phyloP scores from a whole-genome alignment of 2,329 filamentous ascomycete genomes.

The Anthostomella pinea region DNA sequence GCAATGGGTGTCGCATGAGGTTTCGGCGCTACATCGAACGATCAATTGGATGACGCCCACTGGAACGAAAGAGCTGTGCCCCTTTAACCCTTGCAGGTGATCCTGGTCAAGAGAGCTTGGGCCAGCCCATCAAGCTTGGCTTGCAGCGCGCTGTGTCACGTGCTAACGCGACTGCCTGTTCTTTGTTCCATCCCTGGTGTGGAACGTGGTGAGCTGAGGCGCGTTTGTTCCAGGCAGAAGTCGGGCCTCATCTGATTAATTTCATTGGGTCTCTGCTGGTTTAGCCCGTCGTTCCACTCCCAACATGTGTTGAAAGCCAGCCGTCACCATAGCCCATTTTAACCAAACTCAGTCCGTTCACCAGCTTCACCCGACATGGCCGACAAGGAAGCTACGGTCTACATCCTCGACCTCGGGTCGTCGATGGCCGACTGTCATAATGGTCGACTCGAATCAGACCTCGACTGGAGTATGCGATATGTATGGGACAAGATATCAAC shows the following conservation, averaged over 20 bases:
- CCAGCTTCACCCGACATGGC: constrained; percentile 62
- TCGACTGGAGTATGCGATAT: constrained; percentile 88
- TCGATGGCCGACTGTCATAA: constrained; percentile 75
- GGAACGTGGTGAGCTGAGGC: constrained; percentile 10
- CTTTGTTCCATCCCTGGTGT: constrained; percentile 1
- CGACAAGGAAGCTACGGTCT: constrained; percentile 89
- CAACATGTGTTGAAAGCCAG: too few relatives aligned
- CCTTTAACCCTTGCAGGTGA: too few relatives aligned
- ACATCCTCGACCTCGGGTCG: constrained; percentile 81
- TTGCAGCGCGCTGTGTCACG: constrained; percentile 22
- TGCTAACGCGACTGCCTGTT: constrained; percentile 25
- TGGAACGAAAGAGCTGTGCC: neutral
- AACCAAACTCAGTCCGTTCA: too few relatives aligned
- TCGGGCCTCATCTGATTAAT: neutral
- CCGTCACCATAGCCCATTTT: neutral
- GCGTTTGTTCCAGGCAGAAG: constrained; percentile 21
- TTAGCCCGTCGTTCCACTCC: too few relatives aligned
- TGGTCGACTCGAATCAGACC: constrained; percentile 72
- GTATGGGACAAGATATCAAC: constrained; percentile 90
- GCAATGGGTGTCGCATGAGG: too few relatives aligned
- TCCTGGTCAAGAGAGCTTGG: constrained; percentile 15
- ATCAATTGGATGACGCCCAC: constrained; percentile 7
- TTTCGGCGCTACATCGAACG: constrained; percentile 11
- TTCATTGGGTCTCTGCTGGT: neutral
- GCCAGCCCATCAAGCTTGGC: constrained; percentile 15